Percentiles rank a stretch among this genome's conserved stretches.
Evolutionary conservation across 352 stramenopile genomes (phyloP).

Genomic region (Nothophytophthora sp.): DNA sequence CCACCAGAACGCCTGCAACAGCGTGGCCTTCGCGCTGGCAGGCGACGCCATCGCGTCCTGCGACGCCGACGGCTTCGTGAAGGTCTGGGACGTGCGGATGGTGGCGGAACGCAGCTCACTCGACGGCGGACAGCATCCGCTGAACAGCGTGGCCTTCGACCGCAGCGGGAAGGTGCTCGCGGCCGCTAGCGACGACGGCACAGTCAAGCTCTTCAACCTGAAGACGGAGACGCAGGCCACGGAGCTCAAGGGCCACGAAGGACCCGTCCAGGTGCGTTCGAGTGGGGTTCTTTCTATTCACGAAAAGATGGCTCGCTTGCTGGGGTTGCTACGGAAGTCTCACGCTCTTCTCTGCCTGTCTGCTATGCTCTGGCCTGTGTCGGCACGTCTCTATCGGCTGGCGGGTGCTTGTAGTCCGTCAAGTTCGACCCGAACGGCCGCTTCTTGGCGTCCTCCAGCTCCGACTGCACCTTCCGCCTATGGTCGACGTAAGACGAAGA

Average conservation of each 20-base stretch:
- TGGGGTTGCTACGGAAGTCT: conserved; percentile 10
- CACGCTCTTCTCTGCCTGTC: conserved; percentile 1
- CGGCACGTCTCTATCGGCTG: conserved; percentile 26
- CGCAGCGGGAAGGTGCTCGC: conserved; percentile 84
- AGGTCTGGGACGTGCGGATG: conserved; percentile 96
- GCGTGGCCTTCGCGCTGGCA: conserved; percentile 81
- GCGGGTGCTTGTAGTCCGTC: conserved; percentile 62
- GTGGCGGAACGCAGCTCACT: conserved; percentile 90
- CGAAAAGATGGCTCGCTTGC: conserved; percentile 8
- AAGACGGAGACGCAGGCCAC: conserved; percentile 62
- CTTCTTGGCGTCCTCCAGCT: conserved; percentile 91
- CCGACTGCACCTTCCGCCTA: conserved; percentile 93
- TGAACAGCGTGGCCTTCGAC: conserved; percentile 93
- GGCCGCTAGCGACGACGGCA: conserved; percentile 90
- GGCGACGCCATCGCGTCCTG: conserved; percentile 92
- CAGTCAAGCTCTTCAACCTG: conserved; percentile 89
- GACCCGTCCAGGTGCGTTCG: conserved; percentile 88
- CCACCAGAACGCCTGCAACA: conserved; percentile 94
- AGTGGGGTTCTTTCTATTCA: conserved; percentile 26
- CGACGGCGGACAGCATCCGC: conserved; percentile 84
- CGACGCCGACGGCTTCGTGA: conserved; percentile 94
- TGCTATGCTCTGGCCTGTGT: conserved; percentile 3
- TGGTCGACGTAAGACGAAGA: conserved; percentile 62
- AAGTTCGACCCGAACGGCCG: conserved; percentile 89
- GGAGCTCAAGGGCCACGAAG: conserved; percentile 91